These are phyloP conservation scores for Brassica napus DNA, from an alignment of 345 rosid genomes.

Conservation along the genomic window Da-Ae NC_063451.1:40071501-40072000, in stretches of 20 bases:
- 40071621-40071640: conserved; percentile 7
- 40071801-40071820: neutral
- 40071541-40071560: conserved; percentile 82
- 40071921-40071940: conserved; percentile 87
- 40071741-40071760: conserved; percentile 69
- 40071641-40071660: conserved; percentile 67
- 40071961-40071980: conserved; percentile 40
- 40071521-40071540: conserved; percentile 54
- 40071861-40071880: conserved; percentile 71
- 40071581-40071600: neutral
- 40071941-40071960: conserved; percentile 45
- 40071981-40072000: conserved; percentile 53
- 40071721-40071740: conserved; percentile 88
- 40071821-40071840: conserved; percentile 94
- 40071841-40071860: conserved; percentile 88
- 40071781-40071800: neutral
- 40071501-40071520: conserved; percentile 41
- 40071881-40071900: conserved; percentile 92
- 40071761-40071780: neutral
- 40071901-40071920: conserved; percentile 87
- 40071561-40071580: conserved; percentile 61
- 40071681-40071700: conserved; percentile 53
- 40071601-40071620: neutral
- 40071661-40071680: conserved; percentile 38
- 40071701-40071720: conserved; percentile 54